A percentile compares a stretch with the other conserved stretches of the same genome.
phyloP scores from a whole-genome alignment of 2,329 filamentous ascomycete species.

The Talaromyces verruculosus region DNA sequence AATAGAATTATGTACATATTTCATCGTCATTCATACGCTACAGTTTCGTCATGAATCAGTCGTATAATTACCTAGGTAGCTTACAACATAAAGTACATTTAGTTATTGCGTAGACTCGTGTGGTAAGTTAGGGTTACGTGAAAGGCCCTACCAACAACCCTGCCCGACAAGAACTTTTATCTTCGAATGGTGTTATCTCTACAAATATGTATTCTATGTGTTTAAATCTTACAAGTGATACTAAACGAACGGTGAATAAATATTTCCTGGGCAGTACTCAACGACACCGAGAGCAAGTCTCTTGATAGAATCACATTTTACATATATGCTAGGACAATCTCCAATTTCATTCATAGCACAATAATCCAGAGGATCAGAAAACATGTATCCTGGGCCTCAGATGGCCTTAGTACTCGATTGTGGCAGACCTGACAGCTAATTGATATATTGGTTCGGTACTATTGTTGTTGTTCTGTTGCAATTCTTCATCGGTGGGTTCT shows the following conservation, averaged over 20 bases:
- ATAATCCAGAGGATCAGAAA: not conserved
- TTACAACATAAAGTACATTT: not conserved
- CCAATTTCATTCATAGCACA: not conserved
- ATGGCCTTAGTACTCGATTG: not conserved
- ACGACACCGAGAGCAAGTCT: not conserved
- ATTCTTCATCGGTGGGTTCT: not conserved
- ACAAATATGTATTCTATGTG: not conserved
- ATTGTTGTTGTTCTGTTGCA: not conserved
- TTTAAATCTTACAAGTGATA: not conserved
- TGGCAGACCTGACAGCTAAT: not conserved
- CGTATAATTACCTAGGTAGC: too few species aligned
- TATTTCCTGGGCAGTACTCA: not conserved
- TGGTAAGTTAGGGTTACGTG: not conserved
- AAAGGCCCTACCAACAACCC: not conserved
- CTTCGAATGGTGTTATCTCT: not conserved
- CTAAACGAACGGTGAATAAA: not conserved
- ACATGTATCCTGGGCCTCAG: not conserved
- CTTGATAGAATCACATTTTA: not conserved
- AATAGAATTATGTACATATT: not conserved
- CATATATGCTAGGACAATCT: not conserved
- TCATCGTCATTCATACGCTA: not conserved
- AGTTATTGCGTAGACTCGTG: not conserved
- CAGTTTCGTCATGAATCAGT: not conserved
- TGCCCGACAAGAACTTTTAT: not conserved
- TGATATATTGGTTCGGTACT: not conserved